These are phyloP conservation scores for Chenopodium album DNA, from an alignment of 148 eudicot species.

Conservation along the genomic window DNA sequence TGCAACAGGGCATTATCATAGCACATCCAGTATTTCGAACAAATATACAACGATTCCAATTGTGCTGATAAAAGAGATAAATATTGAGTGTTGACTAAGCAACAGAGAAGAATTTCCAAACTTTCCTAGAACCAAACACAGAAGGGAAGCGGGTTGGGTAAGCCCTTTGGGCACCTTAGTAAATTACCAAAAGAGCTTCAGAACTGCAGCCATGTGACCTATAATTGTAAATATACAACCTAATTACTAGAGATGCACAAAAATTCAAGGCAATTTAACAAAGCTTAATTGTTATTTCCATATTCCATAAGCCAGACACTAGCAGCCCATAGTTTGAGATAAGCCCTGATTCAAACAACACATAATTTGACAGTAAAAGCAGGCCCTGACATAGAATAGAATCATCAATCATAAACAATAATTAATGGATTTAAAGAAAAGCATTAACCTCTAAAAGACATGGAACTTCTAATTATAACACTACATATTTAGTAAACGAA, in stretches of 20 bases:
- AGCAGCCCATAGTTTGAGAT: neutral
- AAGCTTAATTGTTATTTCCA: neutral
- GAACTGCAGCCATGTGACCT: too few relatives aligned
- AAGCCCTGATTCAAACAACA: neutral
- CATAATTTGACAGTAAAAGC: neutral
- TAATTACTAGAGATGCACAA: too few relatives aligned
- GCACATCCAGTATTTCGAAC: neutral
- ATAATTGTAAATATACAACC: too few relatives aligned
- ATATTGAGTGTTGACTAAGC: neutral
- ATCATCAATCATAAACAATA: neutral
- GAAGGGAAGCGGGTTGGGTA: neutral
- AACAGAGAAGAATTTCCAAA: neutral
- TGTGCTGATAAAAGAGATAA: neutral
- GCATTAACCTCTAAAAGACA: neutral
- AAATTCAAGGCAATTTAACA: neutral
- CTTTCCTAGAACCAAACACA: neutral
- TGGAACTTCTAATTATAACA: neutral
- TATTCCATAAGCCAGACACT: neutral
- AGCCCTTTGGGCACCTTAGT: too few relatives aligned
- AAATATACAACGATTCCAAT: neutral
- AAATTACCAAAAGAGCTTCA: too few relatives aligned
- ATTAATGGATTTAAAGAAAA: neutral
- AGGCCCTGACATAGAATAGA: constrained; percentile 1
- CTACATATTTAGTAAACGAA: neutral
- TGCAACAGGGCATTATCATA: neutral